Evolutionary conservation across 192 early-diverging fungal genomes (phyloP).

Genomic region (Phlyctochytrium planicorne): DNA sequence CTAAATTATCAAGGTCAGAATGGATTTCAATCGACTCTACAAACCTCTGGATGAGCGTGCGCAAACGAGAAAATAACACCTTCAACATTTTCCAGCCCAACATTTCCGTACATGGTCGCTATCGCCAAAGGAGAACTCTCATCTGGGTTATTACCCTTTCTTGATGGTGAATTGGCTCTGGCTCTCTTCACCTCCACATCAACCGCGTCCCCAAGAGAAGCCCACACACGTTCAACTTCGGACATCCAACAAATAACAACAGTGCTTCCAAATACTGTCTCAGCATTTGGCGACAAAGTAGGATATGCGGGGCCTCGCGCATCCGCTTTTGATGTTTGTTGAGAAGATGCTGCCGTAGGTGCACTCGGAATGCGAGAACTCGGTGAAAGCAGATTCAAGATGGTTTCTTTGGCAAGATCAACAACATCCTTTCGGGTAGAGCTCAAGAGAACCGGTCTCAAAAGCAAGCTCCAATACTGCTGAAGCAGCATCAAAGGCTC

Average conservation of each 20-base stretch:
- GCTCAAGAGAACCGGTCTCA: not conserved
- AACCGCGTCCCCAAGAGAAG: not conserved
- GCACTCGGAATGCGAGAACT: too few species aligned
- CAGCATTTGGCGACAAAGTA: too few species aligned
- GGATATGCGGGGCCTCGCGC: too few species aligned
- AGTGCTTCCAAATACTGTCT: not conserved
- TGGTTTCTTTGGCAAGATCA: not conserved
- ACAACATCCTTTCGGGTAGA: not conserved
- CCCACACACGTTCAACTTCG: not conserved
- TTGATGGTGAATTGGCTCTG: too few species aligned
- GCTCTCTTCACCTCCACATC: not conserved
- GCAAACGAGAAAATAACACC: not conserved
- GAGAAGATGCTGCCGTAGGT: too few species aligned
- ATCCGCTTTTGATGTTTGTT: too few species aligned
- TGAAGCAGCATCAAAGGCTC: not conserved
- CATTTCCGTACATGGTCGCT: too few species aligned
- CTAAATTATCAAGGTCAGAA: too few species aligned
- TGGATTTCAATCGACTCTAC: too few species aligned
- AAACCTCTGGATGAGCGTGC: not conserved
- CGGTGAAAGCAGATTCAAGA: conserved; percentile 4
- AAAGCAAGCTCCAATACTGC: not conserved
- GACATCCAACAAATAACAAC: not conserved
- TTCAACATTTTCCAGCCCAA: not conserved
- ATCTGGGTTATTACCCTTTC: too few species aligned
- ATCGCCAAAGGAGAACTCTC: too few species aligned